Percentiles rank a stretch among this genome's conserved stretches.
phyloP scores from a whole-genome alignment of 257 asterid species.

The Nicotiana tabacum region DNA sequence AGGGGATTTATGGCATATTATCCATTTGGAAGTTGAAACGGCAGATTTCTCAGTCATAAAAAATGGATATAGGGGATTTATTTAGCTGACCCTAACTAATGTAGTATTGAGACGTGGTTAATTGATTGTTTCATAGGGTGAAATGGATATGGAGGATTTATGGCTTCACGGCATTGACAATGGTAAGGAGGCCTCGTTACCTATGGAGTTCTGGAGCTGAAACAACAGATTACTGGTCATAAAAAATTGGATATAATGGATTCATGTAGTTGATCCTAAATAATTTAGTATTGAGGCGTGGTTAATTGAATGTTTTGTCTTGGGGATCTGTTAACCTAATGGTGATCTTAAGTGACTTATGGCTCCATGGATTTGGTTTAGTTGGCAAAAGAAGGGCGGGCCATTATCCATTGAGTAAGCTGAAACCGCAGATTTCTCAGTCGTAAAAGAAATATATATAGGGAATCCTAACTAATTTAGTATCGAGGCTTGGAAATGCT shows the following conservation, averaged over 20 bases:
- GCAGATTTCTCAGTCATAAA: background rate
- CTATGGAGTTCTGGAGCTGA: background rate
- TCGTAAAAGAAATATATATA: background rate
- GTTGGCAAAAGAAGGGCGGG: background rate
- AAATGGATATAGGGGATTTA: too few species aligned
- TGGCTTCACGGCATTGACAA: background rate
- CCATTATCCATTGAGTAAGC: background rate
- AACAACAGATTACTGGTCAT: background rate
- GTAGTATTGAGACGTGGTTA: background rate
- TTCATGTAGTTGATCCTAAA: background rate
- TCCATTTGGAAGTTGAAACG: background rate
- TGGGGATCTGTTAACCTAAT: background rate
- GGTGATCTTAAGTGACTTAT: background rate
- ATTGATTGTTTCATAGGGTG: background rate
- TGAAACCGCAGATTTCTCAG: background rate
- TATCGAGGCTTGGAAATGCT: background rate
- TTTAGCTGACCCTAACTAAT: background rate
- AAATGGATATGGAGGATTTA: background rate
- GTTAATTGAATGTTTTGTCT: background rate
- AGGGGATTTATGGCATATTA: background rate
- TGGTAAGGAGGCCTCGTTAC: background rate
- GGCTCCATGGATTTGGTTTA: background rate
- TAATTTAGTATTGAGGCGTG: background rate
- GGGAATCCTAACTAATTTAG: background rate
- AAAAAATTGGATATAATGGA: background rate